Base-by-base conservation (phyloP, 371 early-diverging fungal genomes). In the Apophysomyces sp. region DNA sequence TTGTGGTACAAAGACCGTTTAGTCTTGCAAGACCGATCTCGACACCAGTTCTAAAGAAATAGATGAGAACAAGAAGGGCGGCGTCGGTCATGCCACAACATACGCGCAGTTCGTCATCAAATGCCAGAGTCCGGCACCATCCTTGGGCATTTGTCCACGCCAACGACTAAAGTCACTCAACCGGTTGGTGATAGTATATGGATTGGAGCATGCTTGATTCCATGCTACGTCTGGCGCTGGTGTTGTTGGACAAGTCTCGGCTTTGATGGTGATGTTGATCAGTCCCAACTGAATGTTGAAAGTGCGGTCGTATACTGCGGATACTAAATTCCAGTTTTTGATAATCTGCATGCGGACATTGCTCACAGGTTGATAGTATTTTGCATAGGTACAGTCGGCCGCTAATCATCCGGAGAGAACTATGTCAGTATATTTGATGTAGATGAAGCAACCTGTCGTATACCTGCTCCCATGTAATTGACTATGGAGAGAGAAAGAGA, bases 21-120 rank as follows among this genome's bases (percentile, higher is more conserved):
- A 94, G 72, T 97, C 98, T 97, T 37, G 97, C 98, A 57, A 98
- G 81, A 6, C 98, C 98, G 1, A 98, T 94, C 60, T 94, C 89
- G 3, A 91, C 72, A 37, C 94, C 95, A 4, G 94, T 78, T 49
- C 80, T 80, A 67, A 39, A 15, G 8, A 16, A 32, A 4, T 21
- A 34, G 56, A 16, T 16, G 15, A 49, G 21, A 32, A 40, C 9
- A 32, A 32, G 12, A 11, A 3, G 29, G 16, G 4, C 18, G 4
- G 5, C 24, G 4, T 32, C 18, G 28, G 44, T 34, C 5, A 71
- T 44, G 21, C 72, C 69, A 11, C 13, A 51, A 70, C 74, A 57
- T 73, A 87, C 69, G 87, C 81, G 80, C 97, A 96, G 40, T 86
- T 85, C 11, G 96, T 95, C 92, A 98, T 86, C 60, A 98, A 76